Evolutionary conservation across 768 basidiomycete species (phyloP).

Genomic region (Paxillus involutus): DNA sequence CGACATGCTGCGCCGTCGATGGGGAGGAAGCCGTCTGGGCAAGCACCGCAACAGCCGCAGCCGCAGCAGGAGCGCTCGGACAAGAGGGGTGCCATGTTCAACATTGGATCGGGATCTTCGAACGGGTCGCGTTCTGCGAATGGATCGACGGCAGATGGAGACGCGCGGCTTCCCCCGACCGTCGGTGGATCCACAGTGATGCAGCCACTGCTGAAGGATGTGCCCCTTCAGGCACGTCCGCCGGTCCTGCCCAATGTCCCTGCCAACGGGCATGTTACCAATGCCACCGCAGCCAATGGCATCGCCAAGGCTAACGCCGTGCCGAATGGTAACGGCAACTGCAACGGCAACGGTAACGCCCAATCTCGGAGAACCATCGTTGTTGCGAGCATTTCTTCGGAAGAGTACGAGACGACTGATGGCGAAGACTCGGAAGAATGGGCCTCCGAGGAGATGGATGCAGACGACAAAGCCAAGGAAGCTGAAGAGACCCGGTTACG

Average conservation of each 20-base stretch:
- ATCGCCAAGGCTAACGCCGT: constrained; percentile 12
- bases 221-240: constrained; percentile 12
- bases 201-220: constrained; percentile 6
- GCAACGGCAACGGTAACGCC: constrained; percentile 18
- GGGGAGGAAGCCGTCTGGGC: constrained; percentile 25
- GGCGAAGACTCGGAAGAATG: constrained; percentile 58
- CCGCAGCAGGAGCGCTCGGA: constrained; percentile 13
- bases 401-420: constrained; percentile 54
- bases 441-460: constrained; percentile 57
- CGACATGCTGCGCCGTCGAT: constrained; percentile 29
- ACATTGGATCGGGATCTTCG: constrained; percentile 61
- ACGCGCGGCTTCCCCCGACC: constrained; percentile 4
- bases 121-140: constrained; percentile 38
- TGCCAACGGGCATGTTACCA: neutral
- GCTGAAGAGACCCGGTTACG: constrained; percentile 34
- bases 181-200: constrained; percentile 10
- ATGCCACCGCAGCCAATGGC: constrained; percentile 13
- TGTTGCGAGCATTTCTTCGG: constrained; percentile 44
- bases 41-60: constrained; percentile 20
- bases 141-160: constrained; percentile 17
- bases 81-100: constrained; percentile 42
- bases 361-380: constrained; percentile 45
- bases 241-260: constrained; percentile 19
- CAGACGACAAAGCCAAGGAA: constrained; percentile 33
- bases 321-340: constrained; percentile 12